Evolutionary conservation across 139 green algal genomes (phyloP).

Genomic region (Nannochloris sp.): DNA sequence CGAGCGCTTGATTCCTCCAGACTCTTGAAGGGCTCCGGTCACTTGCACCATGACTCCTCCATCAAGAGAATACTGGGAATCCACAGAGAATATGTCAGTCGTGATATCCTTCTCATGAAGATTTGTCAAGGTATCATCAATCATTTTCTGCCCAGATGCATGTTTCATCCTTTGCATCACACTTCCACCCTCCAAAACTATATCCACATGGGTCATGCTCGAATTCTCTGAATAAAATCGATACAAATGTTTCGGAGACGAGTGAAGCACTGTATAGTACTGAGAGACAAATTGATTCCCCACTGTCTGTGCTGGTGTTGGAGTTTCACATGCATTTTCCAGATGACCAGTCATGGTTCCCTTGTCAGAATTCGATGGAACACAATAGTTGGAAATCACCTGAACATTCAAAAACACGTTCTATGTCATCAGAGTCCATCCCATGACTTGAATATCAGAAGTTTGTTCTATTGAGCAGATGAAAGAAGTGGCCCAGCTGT

Average conservation of each 20-base stretch:
- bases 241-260: constrained; percentile 54
- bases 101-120: constrained; percentile 42
- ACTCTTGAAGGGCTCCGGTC: constrained; percentile 17
- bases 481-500: not conserved
- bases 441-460: constrained; percentile 4
- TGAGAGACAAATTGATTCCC: constrained; percentile 74
- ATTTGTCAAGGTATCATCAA: constrained; percentile 67
- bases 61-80: constrained; percentile 49
- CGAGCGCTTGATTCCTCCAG: constrained; percentile 31
- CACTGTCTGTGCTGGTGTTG: constrained; percentile 36
- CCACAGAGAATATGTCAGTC: constrained; percentile 57
- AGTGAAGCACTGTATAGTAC: constrained; percentile 75
- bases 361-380: not conserved
- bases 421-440: too few species aligned
- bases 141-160: constrained; percentile 39
- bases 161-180: constrained; percentile 8
- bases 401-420: not conserved
- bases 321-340: not conserved
- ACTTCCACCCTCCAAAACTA: constrained; percentile 13
- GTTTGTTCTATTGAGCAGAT: not conserved
- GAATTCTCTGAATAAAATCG: constrained; percentile 78
- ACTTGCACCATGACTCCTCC: constrained; percentile 75
- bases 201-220: constrained; percentile 46
- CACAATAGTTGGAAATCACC: not conserved
- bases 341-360: not conserved